Percentiles rank a stretch among this genome's conserved stretches.
These are phyloP conservation scores for Solanum bulbocastanum DNA, from an alignment of 257 asterid species.

Conservation along the genomic window DNA sequence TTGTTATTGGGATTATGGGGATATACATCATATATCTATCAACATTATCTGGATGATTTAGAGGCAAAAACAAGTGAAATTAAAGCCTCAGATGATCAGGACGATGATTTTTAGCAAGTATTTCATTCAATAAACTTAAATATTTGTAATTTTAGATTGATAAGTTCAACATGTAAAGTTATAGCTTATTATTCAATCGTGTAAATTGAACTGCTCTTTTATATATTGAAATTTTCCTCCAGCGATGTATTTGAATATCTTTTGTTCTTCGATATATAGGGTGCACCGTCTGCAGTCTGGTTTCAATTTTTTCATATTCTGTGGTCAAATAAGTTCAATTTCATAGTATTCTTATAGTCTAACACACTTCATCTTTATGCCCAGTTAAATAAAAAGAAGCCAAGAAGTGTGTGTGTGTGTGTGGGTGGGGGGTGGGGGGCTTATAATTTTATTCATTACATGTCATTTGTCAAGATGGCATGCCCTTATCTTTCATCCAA, in stretches of 20 bases:
- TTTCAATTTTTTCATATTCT: no score
- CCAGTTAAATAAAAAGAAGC: no score
- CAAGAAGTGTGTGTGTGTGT: no score
- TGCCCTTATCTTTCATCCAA: no score
- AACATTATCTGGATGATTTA: slow-evolving; percentile 13
- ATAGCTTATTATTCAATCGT: background rate
- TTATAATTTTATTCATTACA: no score
- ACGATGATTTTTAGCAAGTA: background rate
- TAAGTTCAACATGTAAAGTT: background rate
- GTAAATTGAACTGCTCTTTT: background rate
- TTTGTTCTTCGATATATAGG: background rate
- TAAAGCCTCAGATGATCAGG: background rate
- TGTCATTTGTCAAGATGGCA: no score
- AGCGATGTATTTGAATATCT: background rate
- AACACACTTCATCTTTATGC: no score
- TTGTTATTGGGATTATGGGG: slow-evolving; percentile 31
- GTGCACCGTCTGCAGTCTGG: no score
- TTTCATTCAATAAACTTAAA: background rate
- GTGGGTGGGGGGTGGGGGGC: no score
- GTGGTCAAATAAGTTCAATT: no score
- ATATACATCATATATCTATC: slow-evolving; percentile 27
- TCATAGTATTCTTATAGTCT: no score
- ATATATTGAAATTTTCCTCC: no score
- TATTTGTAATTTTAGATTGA: fast-evolving
- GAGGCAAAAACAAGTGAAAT: background rate